Evolutionary conservation across 1,139 yeast species (phyloP).

Genomic region (Protomyces inundatus): DNA sequence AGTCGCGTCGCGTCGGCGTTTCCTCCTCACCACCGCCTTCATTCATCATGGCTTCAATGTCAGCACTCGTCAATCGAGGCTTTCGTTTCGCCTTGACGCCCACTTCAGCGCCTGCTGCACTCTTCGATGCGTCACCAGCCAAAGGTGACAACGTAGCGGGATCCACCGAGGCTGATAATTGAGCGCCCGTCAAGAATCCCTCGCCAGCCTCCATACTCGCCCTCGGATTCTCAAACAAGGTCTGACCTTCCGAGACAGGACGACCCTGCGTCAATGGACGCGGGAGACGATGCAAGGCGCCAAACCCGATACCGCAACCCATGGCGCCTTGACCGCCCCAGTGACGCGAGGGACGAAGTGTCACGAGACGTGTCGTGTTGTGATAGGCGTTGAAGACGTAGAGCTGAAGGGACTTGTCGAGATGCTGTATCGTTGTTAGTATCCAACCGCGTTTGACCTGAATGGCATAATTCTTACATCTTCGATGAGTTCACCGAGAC

Average conservation of each 20-base stretch:
- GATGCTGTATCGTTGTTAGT: conserved; percentile 12
- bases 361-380: conserved; percentile 79
- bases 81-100: neutral
- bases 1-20: neutral
- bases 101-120: neutral
- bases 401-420: conserved; percentile 42
- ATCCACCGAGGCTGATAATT: conserved; percentile 9
- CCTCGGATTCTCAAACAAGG: conserved; percentile 24
- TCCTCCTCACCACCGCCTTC: conserved; percentile 11
- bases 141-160: neutral
- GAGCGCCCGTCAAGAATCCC: conserved; percentile 17
- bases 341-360: conserved; percentile 56
- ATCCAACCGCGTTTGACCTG: neutral
- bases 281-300: conserved; percentile 73
- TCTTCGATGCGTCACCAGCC: neutral
- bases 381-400: conserved; percentile 86
- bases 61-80: conserved; percentile 21
- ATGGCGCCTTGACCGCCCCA: conserved; percentile 72
- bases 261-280: conserved; percentile 37
- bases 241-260: conserved; percentile 26
- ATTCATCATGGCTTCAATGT: conserved; percentile 19
- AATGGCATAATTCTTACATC: neutral
- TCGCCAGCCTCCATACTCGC: neutral
- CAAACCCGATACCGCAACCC: conserved; percentile 95
- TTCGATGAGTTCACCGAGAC: conserved; percentile 25